Evolutionary conservation across 163 green algal species (phyloP), one percentile per base, ranked within the genome.

Genomic region (Trebouxiophyceae sp.): DNA sequence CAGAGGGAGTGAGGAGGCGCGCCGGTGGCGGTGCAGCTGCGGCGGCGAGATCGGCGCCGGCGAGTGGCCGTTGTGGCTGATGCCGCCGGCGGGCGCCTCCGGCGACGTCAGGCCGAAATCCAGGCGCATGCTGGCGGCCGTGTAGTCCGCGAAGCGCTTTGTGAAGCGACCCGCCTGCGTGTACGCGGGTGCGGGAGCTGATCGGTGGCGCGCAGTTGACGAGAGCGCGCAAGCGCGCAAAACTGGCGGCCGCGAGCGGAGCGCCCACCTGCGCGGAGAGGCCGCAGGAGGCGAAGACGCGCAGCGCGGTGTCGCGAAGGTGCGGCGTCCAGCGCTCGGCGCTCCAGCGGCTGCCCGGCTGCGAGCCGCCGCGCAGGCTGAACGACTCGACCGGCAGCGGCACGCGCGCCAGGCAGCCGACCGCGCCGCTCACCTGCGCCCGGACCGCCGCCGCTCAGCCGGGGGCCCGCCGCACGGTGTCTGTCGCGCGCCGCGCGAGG

Each of bases 41-140:
- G 33, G 33, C 58, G n/a, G 16, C 27, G 1, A 5, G 19, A 23
- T 19, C 54, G 33, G 33, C 58, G 54, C 58, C 54, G 33, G 39
- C 39, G 8, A n/a, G n/a, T n/a, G n/a, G n/a, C 39, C 39, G 39
- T 50, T 50, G 39, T 16, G 12, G 39, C 12, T 12, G 39, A 50
- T 16, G 39, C 12, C 12, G 39, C 39, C 19, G 39, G 12, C 19
- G 26, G 47, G 8, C 44, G 44, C 45, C 22, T 74, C 44, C 2
- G 62, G 73, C 26, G 71, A 81, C 26, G 75, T 87, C 45, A 88
- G 65, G 22, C 81, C 81, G n/a, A 78, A 45, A 64, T 88, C 81
- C 34, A 85, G 55, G 3, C 72, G 67, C 5, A 76, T 39, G 32
- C 66, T 45, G 8, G 62, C 65, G 28, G 73, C 63, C 5, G 79